Conservation (phyloP, 495 filamentous ascomycete genomes). For the Neurospora sp. region DNA sequence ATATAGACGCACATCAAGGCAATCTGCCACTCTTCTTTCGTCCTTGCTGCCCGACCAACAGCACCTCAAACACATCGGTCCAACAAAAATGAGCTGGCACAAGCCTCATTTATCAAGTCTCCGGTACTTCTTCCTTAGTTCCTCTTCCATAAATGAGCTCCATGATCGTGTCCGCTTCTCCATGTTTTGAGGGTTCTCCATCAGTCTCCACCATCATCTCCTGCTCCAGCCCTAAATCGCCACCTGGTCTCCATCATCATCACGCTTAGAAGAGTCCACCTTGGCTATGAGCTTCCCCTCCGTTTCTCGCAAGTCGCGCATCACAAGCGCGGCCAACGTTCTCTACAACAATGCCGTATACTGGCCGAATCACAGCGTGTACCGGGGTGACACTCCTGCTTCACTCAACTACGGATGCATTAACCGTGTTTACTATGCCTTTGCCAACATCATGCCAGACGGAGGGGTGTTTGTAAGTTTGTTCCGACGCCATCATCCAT, state of each 20-base stretch:
- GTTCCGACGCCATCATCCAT: conserved; percentile 4
- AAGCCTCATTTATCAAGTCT: conserved; percentile 4
- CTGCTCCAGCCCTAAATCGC: conserved; percentile 4
- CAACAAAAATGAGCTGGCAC: conserved; percentile 19
- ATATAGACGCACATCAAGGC: conserved; percentile 13
- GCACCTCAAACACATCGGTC: conserved; percentile 13
- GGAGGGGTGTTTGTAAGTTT: conserved; percentile 69
- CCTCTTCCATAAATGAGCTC: conserved; percentile 7
- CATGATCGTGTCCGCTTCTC: conserved; percentile 3
- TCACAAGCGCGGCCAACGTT: conserved; percentile 30
- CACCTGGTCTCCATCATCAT: background rate
- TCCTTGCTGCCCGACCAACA: conserved; percentile 27
- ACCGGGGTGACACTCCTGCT: conserved; percentile 67
- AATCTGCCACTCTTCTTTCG: conserved; percentile 4
- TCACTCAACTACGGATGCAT: conserved; percentile 54
- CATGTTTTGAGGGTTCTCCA: background rate
- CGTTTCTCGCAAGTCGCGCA: conserved; percentile 30
- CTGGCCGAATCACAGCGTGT: conserved; percentile 80
- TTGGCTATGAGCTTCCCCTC: conserved; percentile 14
- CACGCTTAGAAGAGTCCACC: conserved; percentile 1
- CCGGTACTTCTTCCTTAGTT: conserved; percentile 8
- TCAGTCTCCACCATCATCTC: conserved; percentile 2
- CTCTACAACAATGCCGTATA: conserved; percentile 73
- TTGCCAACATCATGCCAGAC: conserved; percentile 72
- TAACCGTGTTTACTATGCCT: conserved; percentile 82